Conservation (phyloP, 495 filamentous ascomycete genomes). For the Aspergillus heteromorphus region DNA sequence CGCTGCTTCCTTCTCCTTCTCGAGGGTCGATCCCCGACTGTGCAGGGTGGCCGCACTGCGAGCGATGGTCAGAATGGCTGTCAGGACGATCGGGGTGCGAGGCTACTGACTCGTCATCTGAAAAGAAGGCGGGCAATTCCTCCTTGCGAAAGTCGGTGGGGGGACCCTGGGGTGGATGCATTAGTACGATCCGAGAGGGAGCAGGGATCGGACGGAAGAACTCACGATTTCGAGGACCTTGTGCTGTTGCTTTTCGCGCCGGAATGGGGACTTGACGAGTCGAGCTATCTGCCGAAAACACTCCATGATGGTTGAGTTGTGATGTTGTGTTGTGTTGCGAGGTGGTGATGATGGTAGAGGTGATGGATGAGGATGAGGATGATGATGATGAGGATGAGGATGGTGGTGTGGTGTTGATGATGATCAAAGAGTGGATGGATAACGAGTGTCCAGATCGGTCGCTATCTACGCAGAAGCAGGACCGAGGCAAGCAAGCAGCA, state of each 20-base stretch:
- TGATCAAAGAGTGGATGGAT: background rate
- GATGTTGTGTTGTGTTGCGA: background rate
- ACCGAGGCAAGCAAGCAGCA: conserved; percentile 3
- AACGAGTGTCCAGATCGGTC: background rate
- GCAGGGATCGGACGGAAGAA: background rate
- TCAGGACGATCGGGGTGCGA: conserved; percentile 14
- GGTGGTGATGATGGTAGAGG: background rate
- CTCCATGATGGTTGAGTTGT: conserved; percentile 22
- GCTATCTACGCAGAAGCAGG: conserved; percentile 10
- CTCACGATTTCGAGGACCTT: conserved; percentile 37
- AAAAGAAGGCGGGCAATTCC: conserved; percentile 35
- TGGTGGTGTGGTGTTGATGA: background rate
- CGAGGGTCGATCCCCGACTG: conserved; percentile 24
- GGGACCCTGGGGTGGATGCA: conserved; percentile 24
- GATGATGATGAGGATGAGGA: background rate
- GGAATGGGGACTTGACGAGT: conserved; percentile 34
- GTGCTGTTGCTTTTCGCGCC: conserved; percentile 20
- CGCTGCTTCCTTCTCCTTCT: conserved; percentile 26
- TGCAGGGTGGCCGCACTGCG: conserved; percentile 37
- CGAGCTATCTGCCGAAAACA: conserved; percentile 38
- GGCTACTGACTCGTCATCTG: conserved; percentile 41
- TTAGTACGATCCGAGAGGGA: background rate
- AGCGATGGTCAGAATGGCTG: conserved; percentile 26
- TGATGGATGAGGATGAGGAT: background rate
- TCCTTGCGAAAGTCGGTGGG: conserved; percentile 45